A percentile compares a stretch with the other conserved stretches of the same genome.
These are phyloP conservation scores for Pythium pyrilobum DNA, from an alignment of 352 stramenopile species.

Conservation along the genomic window DNA sequence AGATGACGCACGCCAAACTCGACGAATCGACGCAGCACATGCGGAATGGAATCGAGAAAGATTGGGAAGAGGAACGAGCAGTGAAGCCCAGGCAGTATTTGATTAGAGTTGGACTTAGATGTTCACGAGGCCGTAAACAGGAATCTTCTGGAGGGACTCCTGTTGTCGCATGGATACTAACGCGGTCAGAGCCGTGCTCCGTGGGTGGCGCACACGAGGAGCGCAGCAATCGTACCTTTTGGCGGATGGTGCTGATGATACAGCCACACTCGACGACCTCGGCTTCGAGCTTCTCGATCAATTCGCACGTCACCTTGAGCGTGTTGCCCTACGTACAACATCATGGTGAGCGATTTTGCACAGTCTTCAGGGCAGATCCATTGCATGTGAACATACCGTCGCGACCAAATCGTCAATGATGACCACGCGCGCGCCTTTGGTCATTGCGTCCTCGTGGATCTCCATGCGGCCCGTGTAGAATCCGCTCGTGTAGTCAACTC, in stretches of 20 bases:
- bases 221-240: constrained; percentile 39
- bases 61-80: not conserved
- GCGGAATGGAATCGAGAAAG: not conserved
- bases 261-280: constrained; percentile 78
- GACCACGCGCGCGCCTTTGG: constrained; percentile 55
- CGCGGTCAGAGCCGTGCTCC: not conserved
- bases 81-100: too few relatives aligned
- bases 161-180: constrained; percentile 1
- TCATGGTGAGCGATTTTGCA: not conserved
- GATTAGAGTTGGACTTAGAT: too few relatives aligned
- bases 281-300: constrained; percentile 62
- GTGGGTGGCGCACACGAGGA: too few relatives aligned
- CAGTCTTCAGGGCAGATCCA: too few relatives aligned
- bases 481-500: constrained; percentile 75
- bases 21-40: too few relatives aligned
- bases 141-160: constrained; percentile 43
- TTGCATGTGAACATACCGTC: constrained; percentile 30
- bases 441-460: constrained; percentile 79
- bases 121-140: constrained; percentile 46
- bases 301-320: constrained; percentile 70
- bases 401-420: constrained; percentile 80
- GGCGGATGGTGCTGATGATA: constrained; percentile 58
- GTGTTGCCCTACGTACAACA: constrained; percentile 44
- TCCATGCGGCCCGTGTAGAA: constrained; percentile 73
- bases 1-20: not conserved